These are phyloP conservation scores for Phytophthora cryptogea DNA, from an alignment of 352 stramenopile genomes.

Conservation along the genomic window DNA sequence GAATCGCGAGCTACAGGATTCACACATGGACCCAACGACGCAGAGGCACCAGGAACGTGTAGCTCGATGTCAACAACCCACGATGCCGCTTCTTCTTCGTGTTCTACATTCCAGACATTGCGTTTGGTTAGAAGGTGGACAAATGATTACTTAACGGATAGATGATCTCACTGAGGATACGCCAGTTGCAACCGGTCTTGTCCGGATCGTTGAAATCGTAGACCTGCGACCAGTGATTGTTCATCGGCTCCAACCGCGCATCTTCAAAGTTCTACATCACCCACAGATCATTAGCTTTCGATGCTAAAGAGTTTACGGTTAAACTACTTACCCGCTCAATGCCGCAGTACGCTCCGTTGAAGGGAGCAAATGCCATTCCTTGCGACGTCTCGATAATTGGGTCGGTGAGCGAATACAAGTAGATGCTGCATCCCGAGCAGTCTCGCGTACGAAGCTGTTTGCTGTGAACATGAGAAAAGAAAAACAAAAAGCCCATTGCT, in stretches of 20 bases:
- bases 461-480: slow-evolving; percentile 29
- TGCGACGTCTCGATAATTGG: slow-evolving; percentile 92
- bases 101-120: slow-evolving; percentile 28
- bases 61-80: slow-evolving; percentile 62
- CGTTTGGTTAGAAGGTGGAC: slow-evolving; percentile 1
- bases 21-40: slow-evolving; percentile 46
- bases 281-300: not conserved
- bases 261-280: slow-evolving; percentile 62
- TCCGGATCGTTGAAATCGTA: slow-evolving; percentile 94
- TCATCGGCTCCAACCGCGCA: slow-evolving; percentile 74
- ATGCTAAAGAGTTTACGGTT: not conserved
- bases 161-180: slow-evolving; percentile 52
- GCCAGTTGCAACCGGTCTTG: slow-evolving; percentile 75
- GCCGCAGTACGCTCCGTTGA: slow-evolving; percentile 85
- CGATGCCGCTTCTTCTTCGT: slow-evolving; percentile 42
- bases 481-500: no score
- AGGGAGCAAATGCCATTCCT: slow-evolving; percentile 87
- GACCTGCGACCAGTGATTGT: slow-evolving; percentile 91
- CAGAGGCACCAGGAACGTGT: slow-evolving; percentile 37
- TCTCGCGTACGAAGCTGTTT: slow-evolving; percentile 92
- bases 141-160: not conserved
- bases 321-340: slow-evolving; percentile 46
- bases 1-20: slow-evolving; percentile 68
- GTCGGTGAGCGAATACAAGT: slow-evolving; percentile 91
- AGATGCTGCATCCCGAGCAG: slow-evolving; percentile 81